Percentiles rank a stretch among this genome's conserved stretches.
These are phyloP conservation scores for Geotrichum fermentans DNA, from an alignment of 1,139 yeast species.

Conservation along the genomic window DNA sequence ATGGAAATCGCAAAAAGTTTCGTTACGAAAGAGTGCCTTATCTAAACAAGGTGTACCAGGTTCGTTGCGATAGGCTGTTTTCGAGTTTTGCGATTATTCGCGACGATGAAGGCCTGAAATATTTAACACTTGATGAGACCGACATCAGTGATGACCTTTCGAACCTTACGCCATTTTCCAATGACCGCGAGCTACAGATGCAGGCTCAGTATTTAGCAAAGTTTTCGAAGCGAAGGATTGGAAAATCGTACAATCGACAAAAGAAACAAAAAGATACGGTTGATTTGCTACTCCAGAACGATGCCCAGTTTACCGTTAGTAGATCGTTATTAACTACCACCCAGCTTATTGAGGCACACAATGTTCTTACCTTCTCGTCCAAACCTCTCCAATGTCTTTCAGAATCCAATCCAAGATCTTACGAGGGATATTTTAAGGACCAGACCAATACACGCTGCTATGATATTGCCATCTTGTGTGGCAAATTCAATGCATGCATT, in stretches of 20 bases:
- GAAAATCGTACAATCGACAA: conserved; percentile 14
- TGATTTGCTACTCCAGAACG: conserved; percentile 6
- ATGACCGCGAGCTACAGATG: conserved; percentile 3
- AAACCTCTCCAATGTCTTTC: conserved; percentile 23
- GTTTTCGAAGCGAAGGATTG: conserved; percentile 13
- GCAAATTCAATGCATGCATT: conserved; percentile 20
- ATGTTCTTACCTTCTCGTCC: conserved; percentile 5
- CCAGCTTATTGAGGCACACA: conserved; percentile 4
- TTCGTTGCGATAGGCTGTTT: conserved; percentile 62
- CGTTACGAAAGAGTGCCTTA: conserved; percentile 55
- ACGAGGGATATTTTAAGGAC: background rate
- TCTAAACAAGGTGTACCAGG: conserved; percentile 53
- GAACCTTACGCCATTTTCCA: conserved; percentile 11
- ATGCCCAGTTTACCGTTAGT: conserved; percentile 9
- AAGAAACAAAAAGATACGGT: conserved; percentile 13
- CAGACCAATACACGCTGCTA: conserved; percentile 19
- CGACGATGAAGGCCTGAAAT: conserved; percentile 44
- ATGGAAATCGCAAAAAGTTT: conserved; percentile 31
- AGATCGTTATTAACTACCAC: conserved; percentile 9
- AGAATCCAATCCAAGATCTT: background rate
- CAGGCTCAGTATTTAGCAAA: conserved; percentile 16
- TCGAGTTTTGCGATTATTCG: conserved; percentile 65
- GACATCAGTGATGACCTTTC: conserved; percentile 17
- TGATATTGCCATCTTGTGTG: conserved; percentile 25
- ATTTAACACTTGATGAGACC: conserved; percentile 12